phyloP scores from a whole-genome alignment of 2,329 filamentous ascomycete genomes.

The Colletotrichum sp. region DNA sequence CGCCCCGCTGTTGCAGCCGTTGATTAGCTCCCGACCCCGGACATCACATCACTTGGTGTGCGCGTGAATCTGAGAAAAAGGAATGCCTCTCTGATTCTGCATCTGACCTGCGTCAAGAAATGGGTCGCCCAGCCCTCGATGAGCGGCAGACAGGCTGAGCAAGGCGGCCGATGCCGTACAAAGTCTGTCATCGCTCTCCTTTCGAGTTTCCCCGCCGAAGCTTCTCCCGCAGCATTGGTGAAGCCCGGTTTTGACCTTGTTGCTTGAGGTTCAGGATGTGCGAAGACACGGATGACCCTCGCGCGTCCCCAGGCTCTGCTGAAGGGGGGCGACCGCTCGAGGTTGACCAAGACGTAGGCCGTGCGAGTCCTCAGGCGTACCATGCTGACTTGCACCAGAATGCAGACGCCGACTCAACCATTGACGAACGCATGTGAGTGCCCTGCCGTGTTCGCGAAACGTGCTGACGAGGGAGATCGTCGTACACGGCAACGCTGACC shows the following conservation, averaged over 20 bases:
- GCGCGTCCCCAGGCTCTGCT: background rate
- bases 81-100: background rate
- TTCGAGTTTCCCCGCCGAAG: background rate
- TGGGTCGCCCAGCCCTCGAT: background rate
- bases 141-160: background rate
- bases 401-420: background rate
- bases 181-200: background rate
- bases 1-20: background rate
- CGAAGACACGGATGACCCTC: background rate
- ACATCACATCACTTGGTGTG: background rate
- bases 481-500: slow-evolving; percentile 7
- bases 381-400: background rate
- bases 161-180: background rate
- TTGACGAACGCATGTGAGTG: background rate
- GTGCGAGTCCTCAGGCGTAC: background rate
- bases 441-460: background rate
- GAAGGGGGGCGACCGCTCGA: background rate
- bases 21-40: background rate
- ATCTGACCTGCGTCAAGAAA: background rate
- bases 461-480: background rate
- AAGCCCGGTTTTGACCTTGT: background rate
- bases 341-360: background rate
- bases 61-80: background rate
- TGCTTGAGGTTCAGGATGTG: background rate
- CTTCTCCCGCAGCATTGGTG: background rate